These are phyloP conservation scores for Danielozyma ontarioensis DNA, from an alignment of 805 yeast genomes.

Conservation along the genomic window DNA sequence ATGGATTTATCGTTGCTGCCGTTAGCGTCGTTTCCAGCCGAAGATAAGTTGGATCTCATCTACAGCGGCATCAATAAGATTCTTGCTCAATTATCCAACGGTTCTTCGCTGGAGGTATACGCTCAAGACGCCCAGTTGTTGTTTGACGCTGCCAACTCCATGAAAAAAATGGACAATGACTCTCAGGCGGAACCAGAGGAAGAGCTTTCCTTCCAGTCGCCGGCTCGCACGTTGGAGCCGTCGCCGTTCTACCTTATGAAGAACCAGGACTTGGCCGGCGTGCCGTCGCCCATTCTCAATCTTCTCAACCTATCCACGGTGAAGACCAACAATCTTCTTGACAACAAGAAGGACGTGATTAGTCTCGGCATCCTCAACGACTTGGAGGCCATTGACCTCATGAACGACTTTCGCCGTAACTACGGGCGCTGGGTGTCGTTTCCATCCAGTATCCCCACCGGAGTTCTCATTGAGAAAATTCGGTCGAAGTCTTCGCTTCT, in stretches of 20 bases:
- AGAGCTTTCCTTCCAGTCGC: slow-evolving; percentile 24
- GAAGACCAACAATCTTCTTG: slow-evolving; percentile 8
- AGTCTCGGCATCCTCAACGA: slow-evolving; percentile 43
- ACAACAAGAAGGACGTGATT: slow-evolving; percentile 42
- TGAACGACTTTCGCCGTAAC: slow-evolving; percentile 56
- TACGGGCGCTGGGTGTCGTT: slow-evolving; percentile 78
- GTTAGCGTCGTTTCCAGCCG: slow-evolving; percentile 1
- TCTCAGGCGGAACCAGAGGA: slow-evolving; percentile 1
- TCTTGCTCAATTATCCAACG: slow-evolving; percentile 16
- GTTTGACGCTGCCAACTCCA: slow-evolving; percentile 22
- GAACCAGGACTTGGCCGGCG: slow-evolving; percentile 19
- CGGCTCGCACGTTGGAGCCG: slow-evolving; percentile 30
- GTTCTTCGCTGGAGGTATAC: slow-evolving; percentile 2
- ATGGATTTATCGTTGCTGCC: slow-evolving; percentile 5
- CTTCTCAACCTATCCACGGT: slow-evolving; percentile 14
- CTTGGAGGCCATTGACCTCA: slow-evolving; percentile 43
- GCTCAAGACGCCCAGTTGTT: slow-evolving; percentile 19
- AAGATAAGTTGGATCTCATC: slow-evolving; percentile 23
- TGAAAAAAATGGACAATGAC: slow-evolving; percentile 7
- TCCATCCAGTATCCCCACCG: slow-evolving; percentile 48
- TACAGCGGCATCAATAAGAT: slow-evolving; percentile 33
- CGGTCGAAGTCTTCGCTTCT: slow-evolving; percentile 53
- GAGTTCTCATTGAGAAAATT: slow-evolving; percentile 44
- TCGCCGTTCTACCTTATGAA: slow-evolving; percentile 43
- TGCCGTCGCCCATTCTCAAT: slow-evolving; percentile 34